Base-by-base conservation (phyloP, 2,329 filamentous ascomycete genomes). In the Leptoxyphium fumago region DNA sequence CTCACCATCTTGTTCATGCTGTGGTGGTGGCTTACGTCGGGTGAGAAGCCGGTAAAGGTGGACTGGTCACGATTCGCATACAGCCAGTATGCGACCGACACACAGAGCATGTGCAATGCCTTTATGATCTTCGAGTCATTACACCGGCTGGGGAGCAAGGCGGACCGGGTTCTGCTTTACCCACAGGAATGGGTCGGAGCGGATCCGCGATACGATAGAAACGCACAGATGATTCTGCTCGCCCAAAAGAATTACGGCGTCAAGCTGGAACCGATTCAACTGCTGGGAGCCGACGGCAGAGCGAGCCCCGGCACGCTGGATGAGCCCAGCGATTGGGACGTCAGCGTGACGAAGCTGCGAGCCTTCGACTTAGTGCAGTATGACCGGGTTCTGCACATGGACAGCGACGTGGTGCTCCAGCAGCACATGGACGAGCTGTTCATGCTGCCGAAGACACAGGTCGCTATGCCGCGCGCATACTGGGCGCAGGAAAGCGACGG, bases 381-480 rank as follows among this genome's bases (percentile, higher is more conserved):
- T 56, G 61, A 70, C 14, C 69, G 74, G 40, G 64, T 77, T 29
- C 63, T 77, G 36, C 66, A 71, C 38, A 61, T 78, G 39, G 74
- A 84, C 56, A 78, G 77, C 10, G 80, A 84, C 53, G 67, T 74
- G 14, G 72, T 73, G 2, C 63, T 85, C 2, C 67, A 49, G 18
- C 29, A 77, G 45, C 62, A 69, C n/a, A 72, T 84, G 65, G 81
- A 85, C 51, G 78, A 83, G 45, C 68, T 84, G 0, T 85, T 85
- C 61, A 69, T 80, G 38, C 65, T 81, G 1, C 81, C 81, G 0
- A 58, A 64, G 1, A 69, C 72, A 1, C 65, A 72, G 1, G 69
- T 80, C 4, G 80, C 79, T 2, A 79, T 83, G 71, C 77, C 80
- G 1, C 73, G 77, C 32, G 81, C 80, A 10, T 84, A 85, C 59